Evolutionary conservation across 768 basidiomycete genomes (phyloP).

Genomic region (Antrodiella citrinella): DNA sequence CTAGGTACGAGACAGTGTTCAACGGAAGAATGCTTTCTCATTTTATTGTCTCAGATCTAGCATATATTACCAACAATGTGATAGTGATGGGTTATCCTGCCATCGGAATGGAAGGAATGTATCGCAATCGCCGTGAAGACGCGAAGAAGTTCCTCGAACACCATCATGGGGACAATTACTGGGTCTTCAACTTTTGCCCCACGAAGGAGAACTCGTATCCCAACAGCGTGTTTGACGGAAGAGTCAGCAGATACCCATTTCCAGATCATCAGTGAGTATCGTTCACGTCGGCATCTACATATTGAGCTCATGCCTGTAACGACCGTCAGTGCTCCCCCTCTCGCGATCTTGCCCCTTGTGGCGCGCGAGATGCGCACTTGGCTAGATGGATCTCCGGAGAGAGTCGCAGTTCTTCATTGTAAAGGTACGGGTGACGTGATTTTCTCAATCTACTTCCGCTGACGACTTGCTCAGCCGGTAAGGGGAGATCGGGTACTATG

Average conservation of each 20-base stretch:
- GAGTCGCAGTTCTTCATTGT: constrained; percentile 79
- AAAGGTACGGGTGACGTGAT: constrained; percentile 47
- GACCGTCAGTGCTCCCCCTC: constrained; percentile 61
- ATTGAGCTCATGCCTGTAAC: background rate
- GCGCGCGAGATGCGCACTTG: constrained; percentile 69
- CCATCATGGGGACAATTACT: constrained; percentile 68
- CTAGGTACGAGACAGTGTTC: constrained; percentile 38
- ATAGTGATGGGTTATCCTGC: constrained; percentile 86
- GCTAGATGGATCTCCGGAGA: constrained; percentile 54
- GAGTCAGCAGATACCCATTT: constrained; percentile 81
- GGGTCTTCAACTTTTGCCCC: constrained; percentile 89
- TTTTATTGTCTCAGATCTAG: constrained; percentile 34
- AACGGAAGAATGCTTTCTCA: background rate
- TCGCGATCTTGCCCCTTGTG: constrained; percentile 63
- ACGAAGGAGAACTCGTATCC: constrained; percentile 75
- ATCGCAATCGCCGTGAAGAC: constrained; percentile 73
- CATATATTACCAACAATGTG: constrained; percentile 65
- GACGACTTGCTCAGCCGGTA: constrained; percentile 44
- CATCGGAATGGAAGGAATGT: constrained; percentile 65
- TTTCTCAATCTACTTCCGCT: background rate
- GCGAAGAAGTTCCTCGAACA: constrained; percentile 67
- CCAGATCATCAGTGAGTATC: constrained; percentile 79
- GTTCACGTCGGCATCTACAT: background rate
- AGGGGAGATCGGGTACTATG: constrained; percentile 81
- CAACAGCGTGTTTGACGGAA: constrained; percentile 54